These are phyloP conservation scores for Lecanicillium sp. DNA, from an alignment of 2,329 filamentous ascomycete species.

Conservation along the genomic window DNA sequence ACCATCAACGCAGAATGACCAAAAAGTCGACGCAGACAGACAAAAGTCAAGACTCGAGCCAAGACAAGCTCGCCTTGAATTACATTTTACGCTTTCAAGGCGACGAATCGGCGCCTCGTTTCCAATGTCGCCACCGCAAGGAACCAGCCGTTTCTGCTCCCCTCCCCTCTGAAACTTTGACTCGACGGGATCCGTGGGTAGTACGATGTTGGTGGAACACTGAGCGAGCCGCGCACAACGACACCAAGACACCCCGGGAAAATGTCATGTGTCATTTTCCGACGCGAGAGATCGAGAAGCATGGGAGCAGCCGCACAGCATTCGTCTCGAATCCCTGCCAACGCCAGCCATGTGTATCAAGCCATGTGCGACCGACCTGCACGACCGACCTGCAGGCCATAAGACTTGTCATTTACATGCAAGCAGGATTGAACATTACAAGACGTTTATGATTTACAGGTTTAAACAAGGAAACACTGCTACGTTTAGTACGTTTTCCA, in stretches of 20 bases:
- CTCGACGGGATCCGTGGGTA: not conserved
- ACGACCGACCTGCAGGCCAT: too few species aligned
- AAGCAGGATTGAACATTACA: too few species aligned
- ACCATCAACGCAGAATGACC: too few species aligned
- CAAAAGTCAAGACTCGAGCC: conserved; percentile 1
- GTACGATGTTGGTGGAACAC: not conserved
- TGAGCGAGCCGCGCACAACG: not conserved
- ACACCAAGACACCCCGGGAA: not conserved
- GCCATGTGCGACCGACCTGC: too few species aligned
- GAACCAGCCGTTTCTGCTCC: not conserved
- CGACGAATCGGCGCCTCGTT: conserved; percentile 2
- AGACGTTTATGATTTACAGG: too few species aligned
- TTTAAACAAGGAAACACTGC: too few species aligned
- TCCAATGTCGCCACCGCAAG: not conserved
- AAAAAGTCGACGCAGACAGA: too few species aligned
- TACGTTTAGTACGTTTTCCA: too few species aligned
- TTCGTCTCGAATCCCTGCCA: not conserved
- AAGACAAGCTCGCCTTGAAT: not conserved
- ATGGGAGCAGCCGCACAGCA: not conserved
- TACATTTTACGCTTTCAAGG: not conserved
- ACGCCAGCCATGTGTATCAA: too few species aligned
- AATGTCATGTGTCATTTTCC: not conserved
- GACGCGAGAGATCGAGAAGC: not conserved
- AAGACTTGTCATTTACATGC: too few species aligned
- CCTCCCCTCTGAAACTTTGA: not conserved